Evolutionary conservation across 2,329 filamentous ascomycete species (phyloP).

Genomic region (Alternaria alternata): DNA sequence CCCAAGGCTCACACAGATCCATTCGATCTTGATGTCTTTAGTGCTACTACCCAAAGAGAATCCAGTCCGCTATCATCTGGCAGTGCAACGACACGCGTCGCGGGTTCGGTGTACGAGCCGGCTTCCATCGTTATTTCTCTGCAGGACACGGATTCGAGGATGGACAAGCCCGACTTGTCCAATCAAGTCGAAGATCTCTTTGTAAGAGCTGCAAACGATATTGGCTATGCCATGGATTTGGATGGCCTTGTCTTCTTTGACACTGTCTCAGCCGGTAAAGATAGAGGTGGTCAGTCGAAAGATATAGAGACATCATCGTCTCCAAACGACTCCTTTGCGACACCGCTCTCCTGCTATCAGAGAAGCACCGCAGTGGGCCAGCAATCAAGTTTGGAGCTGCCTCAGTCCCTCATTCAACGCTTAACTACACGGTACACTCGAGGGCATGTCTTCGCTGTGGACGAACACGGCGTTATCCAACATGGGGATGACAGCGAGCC

Average conservation of each 20-base stretch:
- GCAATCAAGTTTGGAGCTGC: neutral
- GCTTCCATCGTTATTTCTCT: neutral
- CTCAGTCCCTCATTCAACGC: conserved; percentile 17
- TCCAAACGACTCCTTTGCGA: conserved; percentile 1
- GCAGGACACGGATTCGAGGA: neutral
- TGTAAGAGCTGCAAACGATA: conserved; percentile 10
- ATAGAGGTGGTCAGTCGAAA: neutral
- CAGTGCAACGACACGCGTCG: neutral
- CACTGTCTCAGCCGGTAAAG: conserved; percentile 3
- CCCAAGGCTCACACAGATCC: neutral
- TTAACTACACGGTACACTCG: conserved; percentile 14
- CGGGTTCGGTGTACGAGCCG: neutral
- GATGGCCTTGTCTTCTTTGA: conserved; percentile 20
- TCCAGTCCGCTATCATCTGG: neutral
- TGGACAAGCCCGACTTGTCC: neutral
- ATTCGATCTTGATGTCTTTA: conserved; percentile 12
- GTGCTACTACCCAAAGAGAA: conserved; percentile 4
- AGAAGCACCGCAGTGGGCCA: neutral
- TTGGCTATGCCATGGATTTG: conserved; percentile 16
- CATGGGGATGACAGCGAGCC: neutral
- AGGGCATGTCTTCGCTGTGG: conserved; percentile 17
- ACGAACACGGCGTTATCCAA: conserved; percentile 15
- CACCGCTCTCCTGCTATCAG: conserved; percentile 9
- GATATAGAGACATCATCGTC: neutral
- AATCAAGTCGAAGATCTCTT: conserved; percentile 13